A percentile compares a stretch with the other conserved stretches of the same genome.
Conservation (phyloP, 345 rosid genomes). For the Bretschneidera sinensis region DNA sequence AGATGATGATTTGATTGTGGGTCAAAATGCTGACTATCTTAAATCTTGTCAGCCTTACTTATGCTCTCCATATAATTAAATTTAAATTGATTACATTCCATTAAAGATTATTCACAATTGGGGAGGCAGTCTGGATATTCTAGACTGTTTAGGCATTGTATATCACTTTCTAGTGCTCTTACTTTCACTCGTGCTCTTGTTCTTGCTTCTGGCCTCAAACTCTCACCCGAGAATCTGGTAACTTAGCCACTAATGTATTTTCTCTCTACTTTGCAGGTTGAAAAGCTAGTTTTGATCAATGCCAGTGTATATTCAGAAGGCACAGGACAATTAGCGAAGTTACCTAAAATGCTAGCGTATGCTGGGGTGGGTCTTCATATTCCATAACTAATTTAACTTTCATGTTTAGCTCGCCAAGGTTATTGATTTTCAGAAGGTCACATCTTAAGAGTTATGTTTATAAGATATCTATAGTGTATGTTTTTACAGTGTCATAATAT, state of each 20-base stretch:
- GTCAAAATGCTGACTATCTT: not conserved
- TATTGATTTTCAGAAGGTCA: not conserved
- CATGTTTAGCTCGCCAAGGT: not conserved
- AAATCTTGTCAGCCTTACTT: not conserved
- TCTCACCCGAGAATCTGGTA: not conserved
- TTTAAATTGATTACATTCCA: not conserved
- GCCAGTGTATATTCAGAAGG: conserved; percentile 83
- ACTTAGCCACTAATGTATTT: not conserved
- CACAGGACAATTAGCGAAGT: conserved; percentile 54
- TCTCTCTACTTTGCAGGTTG: conserved; percentile 37
- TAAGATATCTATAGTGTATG: too few relatives aligned
- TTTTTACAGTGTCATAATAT: too few relatives aligned
- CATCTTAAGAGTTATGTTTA: not conserved
- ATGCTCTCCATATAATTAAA: too few relatives aligned
- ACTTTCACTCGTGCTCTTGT: not conserved
- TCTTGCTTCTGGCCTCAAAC: not conserved
- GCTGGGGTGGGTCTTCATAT: conserved; percentile 58
- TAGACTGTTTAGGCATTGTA: too few relatives aligned
- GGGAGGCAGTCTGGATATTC: too few relatives aligned
- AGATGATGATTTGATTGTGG: not conserved
- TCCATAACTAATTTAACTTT: not conserved
- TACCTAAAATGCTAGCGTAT: conserved; percentile 62
- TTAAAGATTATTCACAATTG: too few relatives aligned
- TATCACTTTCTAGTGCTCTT: not conserved
- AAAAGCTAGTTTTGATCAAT: conserved; percentile 68